Percentiles rank a stretch among this genome's conserved stretches.
These are phyloP conservation scores for Fusarium phyllophilum DNA, from an alignment of 2,329 filamentous ascomycete genomes.

Conservation along the genomic window DNA sequence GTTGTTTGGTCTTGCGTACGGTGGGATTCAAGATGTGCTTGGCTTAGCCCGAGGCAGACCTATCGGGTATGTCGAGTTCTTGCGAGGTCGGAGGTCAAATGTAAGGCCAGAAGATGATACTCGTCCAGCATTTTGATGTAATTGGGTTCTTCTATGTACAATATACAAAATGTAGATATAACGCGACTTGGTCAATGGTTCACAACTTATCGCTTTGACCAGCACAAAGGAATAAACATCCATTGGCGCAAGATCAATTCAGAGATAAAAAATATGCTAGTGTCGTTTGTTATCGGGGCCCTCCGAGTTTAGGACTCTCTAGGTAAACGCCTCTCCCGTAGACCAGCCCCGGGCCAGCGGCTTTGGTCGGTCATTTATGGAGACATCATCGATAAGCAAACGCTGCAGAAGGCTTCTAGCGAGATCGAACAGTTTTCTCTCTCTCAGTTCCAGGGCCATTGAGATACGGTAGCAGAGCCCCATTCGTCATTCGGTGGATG, in stretches of 20 bases:
- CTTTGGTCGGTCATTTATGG: slow-evolving; percentile 38
- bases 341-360: slow-evolving; percentile 20
- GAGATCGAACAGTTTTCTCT: slow-evolving; percentile 19
- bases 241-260: not conserved
- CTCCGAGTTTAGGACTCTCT: slow-evolving; percentile 24
- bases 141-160: not conserved
- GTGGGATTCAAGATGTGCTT: slow-evolving; percentile 80
- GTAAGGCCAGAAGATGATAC: slow-evolving; percentile 8
- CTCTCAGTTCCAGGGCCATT: not conserved
- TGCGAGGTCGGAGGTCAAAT: slow-evolving; percentile 56
- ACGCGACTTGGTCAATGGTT: not conserved
- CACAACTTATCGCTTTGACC: slow-evolving; percentile 1
- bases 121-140: slow-evolving; percentile 22
- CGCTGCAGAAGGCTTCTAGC: slow-evolving; percentile 25
- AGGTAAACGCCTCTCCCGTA: slow-evolving; percentile 36
- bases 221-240: slow-evolving; percentile 1
- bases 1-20: slow-evolving; percentile 81
- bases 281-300: slow-evolving; percentile 19
- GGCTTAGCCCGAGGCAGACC: slow-evolving; percentile 75
- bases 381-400: slow-evolving; percentile 26
- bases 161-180: slow-evolving; percentile 7
- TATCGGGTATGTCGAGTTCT: slow-evolving; percentile 78
- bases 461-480: slow-evolving; percentile 30
- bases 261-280: slow-evolving; percentile 15
- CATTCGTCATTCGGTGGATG: slow-evolving; percentile 1